phyloP scores from a whole-genome alignment of 371 early-diverging fungal genomes.

The Mucor plumbeus region DNA sequence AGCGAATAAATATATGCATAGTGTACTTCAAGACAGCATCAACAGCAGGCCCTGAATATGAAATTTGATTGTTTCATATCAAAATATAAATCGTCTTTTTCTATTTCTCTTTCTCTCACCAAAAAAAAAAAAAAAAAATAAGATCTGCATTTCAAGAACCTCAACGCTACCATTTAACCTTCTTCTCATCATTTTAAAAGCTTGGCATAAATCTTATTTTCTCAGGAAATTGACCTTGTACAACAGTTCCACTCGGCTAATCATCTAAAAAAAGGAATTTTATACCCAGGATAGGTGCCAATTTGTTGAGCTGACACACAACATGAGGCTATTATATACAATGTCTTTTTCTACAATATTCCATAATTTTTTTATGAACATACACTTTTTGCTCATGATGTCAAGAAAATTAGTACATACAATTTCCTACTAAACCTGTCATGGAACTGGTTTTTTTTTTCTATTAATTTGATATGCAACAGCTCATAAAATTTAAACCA shows the following conservation, averaged over 20 bases:
- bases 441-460: too few relatives aligned
- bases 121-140: neutral
- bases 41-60: neutral
- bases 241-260: neutral
- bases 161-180: neutral
- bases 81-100: neutral
- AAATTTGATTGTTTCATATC: neutral
- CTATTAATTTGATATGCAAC: too few relatives aligned
- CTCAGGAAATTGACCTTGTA: neutral
- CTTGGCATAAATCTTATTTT: slow-evolving; percentile 5
- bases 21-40: neutral
- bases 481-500: too few relatives aligned
- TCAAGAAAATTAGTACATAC: neutral
- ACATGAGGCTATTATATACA: neutral
- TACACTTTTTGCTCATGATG: neutral
- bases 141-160: neutral
- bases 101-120: neutral
- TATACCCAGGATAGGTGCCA: neutral
- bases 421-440: neutral
- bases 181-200: neutral
- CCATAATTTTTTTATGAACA: neutral
- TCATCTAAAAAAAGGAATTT: slow-evolving; percentile 2
- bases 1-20: neutral
- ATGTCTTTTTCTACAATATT: neutral
- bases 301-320: neutral